These are phyloP conservation scores for Tulasnella sp. DNA, from an alignment of 768 basidiomycete species.

Conservation along the genomic window DNA sequence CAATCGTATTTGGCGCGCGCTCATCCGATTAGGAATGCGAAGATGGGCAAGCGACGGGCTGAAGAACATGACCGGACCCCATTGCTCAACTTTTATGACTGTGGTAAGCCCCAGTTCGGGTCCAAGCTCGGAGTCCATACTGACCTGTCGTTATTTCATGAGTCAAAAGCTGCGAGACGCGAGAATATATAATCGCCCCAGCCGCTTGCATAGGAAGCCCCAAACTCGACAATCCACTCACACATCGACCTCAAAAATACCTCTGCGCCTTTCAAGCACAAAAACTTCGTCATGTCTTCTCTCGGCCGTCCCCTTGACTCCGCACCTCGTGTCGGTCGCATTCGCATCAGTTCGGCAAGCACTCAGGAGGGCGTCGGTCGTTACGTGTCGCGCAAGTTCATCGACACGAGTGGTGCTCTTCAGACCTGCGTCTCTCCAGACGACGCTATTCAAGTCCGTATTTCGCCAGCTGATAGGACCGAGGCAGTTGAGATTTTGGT, in stretches of 20 bases:
- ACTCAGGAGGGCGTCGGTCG: not conserved
- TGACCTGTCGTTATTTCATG: too few species aligned
- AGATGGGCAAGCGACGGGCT: not conserved
- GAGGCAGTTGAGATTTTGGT: conserved; percentile 8
- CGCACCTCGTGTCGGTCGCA: conserved; percentile 6
- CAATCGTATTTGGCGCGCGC: too few species aligned
- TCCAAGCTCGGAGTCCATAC: too few species aligned
- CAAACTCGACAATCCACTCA: not conserved
- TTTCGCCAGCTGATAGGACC: not conserved
- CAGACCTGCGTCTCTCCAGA: not conserved
- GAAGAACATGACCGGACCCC: too few species aligned
- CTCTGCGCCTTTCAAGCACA: not conserved
- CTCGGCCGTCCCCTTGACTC: not conserved
- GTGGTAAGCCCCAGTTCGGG: too few species aligned
- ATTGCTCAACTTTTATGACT: too few species aligned
- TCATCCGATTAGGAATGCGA: not conserved
- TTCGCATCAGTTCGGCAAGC: not conserved
- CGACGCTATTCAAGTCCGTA: not conserved
- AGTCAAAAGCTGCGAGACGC: too few species aligned
- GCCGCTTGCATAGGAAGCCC: too few species aligned
- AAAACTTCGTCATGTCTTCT: not conserved
- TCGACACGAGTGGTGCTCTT: not conserved
- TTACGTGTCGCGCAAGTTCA: not conserved
- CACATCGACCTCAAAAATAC: not conserved
- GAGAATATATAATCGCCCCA: too few species aligned